A percentile compares a stretch with the other conserved stretches of the same genome.
Conservation (phyloP, 805 yeast genomes). For the Ogataea nakhonphanomensis region DNA sequence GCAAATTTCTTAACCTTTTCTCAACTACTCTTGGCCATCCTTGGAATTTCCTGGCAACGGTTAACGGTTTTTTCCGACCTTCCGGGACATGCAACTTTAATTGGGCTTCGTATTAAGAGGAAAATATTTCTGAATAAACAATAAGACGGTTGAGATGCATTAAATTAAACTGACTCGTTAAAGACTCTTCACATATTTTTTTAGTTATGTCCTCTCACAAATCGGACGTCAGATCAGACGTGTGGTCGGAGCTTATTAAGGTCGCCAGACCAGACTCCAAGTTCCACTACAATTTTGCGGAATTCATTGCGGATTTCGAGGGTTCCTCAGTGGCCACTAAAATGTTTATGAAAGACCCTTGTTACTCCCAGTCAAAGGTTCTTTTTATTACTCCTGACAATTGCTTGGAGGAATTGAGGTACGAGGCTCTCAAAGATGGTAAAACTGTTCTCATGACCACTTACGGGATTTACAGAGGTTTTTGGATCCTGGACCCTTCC, state of each 20-base stretch:
- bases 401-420: conserved; percentile 29
- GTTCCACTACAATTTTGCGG: conserved; percentile 31
- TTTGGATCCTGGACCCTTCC: conserved; percentile 23
- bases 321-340: conserved; percentile 26
- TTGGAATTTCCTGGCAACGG: no score
- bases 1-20: no score
- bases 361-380: conserved; percentile 14
- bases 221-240: conserved; percentile 26
- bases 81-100: no score
- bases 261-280: conserved; percentile 32
- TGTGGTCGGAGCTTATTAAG: conserved; percentile 27
- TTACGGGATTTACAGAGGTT: conserved; percentile 30
- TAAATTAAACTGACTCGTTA: background rate
- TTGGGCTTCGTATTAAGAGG: no score
- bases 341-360: conserved; percentile 14
- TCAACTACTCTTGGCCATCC: no score
- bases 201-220: conserved; percentile 14
- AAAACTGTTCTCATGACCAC: conserved; percentile 30
- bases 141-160: background rate
- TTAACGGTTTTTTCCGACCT: no score
- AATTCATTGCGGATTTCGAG: conserved; percentile 32
- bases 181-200: no score
- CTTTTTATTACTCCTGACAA: conserved; percentile 32
- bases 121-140: background rate
- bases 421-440: conserved; percentile 23